These are phyloP conservation scores for Geosmithia putterillii DNA, from an alignment of 2,329 filamentous ascomycete genomes.

Conservation along the genomic window DNA sequence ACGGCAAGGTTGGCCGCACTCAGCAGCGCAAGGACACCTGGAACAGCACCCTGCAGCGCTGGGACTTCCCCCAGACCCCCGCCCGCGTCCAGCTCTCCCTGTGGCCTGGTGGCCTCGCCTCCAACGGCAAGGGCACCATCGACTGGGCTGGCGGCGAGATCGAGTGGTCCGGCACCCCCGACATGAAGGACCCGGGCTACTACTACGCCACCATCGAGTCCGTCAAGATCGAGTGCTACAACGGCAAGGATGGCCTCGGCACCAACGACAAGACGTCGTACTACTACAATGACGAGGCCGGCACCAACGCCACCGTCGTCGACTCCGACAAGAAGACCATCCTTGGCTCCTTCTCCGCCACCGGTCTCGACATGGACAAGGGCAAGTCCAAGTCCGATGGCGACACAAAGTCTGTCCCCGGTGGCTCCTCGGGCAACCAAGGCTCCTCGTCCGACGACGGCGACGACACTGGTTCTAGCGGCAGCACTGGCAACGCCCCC, in stretches of 20 bases:
- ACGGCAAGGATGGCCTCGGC: slow-evolving; percentile 49
- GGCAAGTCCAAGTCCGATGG: slow-evolving; percentile 17
- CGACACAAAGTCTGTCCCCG: slow-evolving; percentile 12
- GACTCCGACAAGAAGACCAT: slow-evolving; percentile 65
- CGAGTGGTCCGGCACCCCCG: slow-evolving; percentile 62
- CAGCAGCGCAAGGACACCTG: slow-evolving; percentile 70
- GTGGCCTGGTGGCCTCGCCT: slow-evolving; percentile 78
- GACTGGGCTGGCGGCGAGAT: slow-evolving; percentile 86
- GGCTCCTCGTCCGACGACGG: slow-evolving; percentile 14
- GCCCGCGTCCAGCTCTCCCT: slow-evolving; percentile 85
- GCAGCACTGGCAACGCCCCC: slow-evolving; percentile 9
- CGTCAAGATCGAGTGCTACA: slow-evolving; percentile 77
- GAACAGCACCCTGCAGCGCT: slow-evolving; percentile 73
- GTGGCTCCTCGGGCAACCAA: slow-evolving; percentile 11
- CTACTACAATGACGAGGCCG: slow-evolving; percentile 53
- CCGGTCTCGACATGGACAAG: slow-evolving; percentile 59
- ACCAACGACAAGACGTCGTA: slow-evolving; percentile 61
- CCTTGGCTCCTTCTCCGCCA: slow-evolving; percentile 68
- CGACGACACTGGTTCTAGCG: slow-evolving; percentile 9
- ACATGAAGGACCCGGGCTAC: slow-evolving; percentile 76
- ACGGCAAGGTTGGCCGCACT: slow-evolving; percentile 65
- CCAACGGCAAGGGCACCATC: slow-evolving; percentile 74
- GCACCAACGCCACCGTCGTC: slow-evolving; percentile 64
- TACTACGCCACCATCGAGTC: slow-evolving; percentile 74
- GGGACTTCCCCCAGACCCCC: slow-evolving; percentile 83